Conservation (phyloP, 1,284 basidiomycete genomes). For the Leccinum colubrinum region DNA sequence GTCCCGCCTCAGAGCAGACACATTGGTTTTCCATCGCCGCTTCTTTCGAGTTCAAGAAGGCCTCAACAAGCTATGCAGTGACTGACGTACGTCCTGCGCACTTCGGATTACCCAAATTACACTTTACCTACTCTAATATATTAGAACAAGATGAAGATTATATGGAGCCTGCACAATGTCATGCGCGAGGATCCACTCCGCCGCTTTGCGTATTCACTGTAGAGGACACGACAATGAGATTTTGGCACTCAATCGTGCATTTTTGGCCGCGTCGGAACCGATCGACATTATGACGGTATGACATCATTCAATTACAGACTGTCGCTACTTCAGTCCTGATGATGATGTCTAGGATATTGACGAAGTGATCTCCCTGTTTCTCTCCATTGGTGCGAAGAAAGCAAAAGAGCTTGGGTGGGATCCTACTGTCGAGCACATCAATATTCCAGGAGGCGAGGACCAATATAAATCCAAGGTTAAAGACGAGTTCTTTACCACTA, state of each 20-base stretch:
- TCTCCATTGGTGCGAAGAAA: neutral
- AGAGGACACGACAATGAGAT: neutral
- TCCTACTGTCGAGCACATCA: no score
- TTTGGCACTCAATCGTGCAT: neutral
- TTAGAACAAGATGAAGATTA: neutral
- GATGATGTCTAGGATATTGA: neutral
- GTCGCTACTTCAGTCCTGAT: neutral
- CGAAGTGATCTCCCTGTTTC: slow-evolving; percentile 5
- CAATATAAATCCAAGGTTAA: no score
- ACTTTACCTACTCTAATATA: neutral
- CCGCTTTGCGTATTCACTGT: neutral
- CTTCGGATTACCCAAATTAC: neutral
- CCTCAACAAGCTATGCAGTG: neutral
- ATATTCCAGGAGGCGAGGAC: no score
- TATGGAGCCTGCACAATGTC: neutral
- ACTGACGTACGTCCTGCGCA: neutral
- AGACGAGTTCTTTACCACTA: neutral
- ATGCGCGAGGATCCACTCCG: neutral
- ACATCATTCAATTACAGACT: neutral
- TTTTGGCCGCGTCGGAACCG: neutral
- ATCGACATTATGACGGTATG: neutral
- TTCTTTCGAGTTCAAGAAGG: neutral
- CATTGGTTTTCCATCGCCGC: neutral
- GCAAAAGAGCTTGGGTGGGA: no score
- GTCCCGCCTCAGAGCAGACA: neutral